Base-by-base conservation (phyloP, 2,329 filamentous ascomycete species). In the Diaporthe aspalathi region DNA sequence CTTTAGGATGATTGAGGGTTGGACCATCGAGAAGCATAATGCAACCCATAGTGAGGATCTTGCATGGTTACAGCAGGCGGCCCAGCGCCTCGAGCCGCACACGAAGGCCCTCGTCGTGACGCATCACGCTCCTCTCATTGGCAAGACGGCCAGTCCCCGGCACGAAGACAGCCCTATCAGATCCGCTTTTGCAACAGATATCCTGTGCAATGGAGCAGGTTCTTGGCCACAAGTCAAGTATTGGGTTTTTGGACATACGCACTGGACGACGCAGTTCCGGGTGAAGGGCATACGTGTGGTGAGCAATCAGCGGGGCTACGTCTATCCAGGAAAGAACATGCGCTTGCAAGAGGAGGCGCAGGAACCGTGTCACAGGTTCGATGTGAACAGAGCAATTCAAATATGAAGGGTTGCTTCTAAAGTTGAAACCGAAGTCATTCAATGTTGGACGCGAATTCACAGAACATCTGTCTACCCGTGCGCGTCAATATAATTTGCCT, bases 81-180 rank as follows among this genome's bases (percentile, higher is more conserved):
- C 84, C 38, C 76, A 74, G 45, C 35, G 69, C 45, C 63, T 72
- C 56, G 70, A 66, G 27, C 56, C 75, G 65, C 45, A 75, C 53
- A 68, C 73, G 75, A 50, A 72, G 29, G 70, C 89, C 7, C 71
- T 90, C 0, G 82, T 91, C 0, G 82, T 86, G 0, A 90, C 88
- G 1, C 87, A 90, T 68, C 88, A 91, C 74, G 87, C 87, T 7
- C 88, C 89, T 17, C 70, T 68, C n/a, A 74, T 86, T 0, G 73
- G 82, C 54, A 82, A 82, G 8, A 85, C 86, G 2, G 86, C 87
- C 0, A 80, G 81, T 2, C 87, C 88, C 0, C 81, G 85, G 73
- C 80, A 91, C 63, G 75, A 80, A 3, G 77, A 81, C 20, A 87
- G 82, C 27, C 82, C 84, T 0, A 86, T 84, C 81, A 81, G 79